Base-by-base conservation (phyloP, 179 eudicot species). In the Beta lomatogona region DNA sequence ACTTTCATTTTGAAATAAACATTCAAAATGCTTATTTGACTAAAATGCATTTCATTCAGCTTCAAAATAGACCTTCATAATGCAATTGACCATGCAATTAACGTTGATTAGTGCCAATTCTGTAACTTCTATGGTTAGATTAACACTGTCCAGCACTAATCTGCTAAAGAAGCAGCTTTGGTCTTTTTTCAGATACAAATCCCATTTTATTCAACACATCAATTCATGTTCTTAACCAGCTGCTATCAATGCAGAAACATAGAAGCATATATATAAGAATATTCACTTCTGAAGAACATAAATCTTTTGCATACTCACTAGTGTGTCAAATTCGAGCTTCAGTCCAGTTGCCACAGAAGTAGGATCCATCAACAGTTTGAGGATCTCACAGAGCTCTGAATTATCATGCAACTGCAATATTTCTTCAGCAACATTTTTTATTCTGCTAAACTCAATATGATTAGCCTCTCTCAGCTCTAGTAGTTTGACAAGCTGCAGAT, bases 391-490 rank as follows among this genome's bases (percentile, higher is more conserved):
- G 58, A 97, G 98, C 88, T 92, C 97, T 45, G 91, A 69, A 82
- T 85, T 94, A 81, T 78, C 77, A 74, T 88, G 77, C 93, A 97
- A 82, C 81, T 88, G 92, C 78, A 93, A 63, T 69, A 93, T 83
- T 79, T 97, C 97, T 80, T 97, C 98, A 83, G 91, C 88, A 79
- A 94, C 91, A 72, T 85, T 88, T 84, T 92, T 97, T 83, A 97
- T 97, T 87, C 93, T 93, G 89, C 95, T 88, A 79, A 97, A 94
- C 84, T 97, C 99, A 57, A 97, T 87, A 88, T 97, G 99, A 91
- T 94, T 97, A 74, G 97, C 94, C 88, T 97, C 99, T 89, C 93
- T 92, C 84, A 90, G 89, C 88, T 97, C 99, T 81, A 97, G 97
- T 80, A 97, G 91, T 89, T 97, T 97, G 85, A 97, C 99, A 77